Evolutionary conservation across 2,329 filamentous ascomycete genomes (phyloP).

Genomic region (Acrocalymma vagum): DNA sequence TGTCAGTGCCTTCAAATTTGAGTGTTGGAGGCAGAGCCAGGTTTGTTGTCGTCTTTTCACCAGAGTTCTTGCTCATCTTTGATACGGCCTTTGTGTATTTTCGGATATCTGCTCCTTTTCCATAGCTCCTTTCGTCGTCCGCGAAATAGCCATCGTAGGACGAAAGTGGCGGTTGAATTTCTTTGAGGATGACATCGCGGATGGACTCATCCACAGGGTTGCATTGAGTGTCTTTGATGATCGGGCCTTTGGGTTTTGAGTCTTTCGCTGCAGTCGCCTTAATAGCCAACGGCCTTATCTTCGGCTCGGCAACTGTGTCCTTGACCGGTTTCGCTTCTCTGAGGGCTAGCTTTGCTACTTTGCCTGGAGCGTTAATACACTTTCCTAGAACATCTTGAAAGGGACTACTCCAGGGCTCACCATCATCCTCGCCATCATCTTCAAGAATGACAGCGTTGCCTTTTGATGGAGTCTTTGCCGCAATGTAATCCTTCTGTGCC

Average conservation of each 20-base stretch:
- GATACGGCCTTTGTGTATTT: constrained; percentile 76
- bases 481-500: constrained; percentile 66
- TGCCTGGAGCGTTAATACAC: constrained; percentile 50
- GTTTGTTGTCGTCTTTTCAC: constrained; percentile 69
- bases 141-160: constrained; percentile 84
- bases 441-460: constrained; percentile 50
- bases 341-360: constrained; percentile 61
- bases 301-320: constrained; percentile 27
- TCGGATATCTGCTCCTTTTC: constrained; percentile 78
- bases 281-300: constrained; percentile 26
- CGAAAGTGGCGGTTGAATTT: constrained; percentile 75
- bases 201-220: constrained; percentile 87
- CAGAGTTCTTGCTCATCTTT: constrained; percentile 63
- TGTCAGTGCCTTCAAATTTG: constrained; percentile 69
- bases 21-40: constrained; percentile 70
- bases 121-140: constrained; percentile 69
- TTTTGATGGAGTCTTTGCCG: constrained; percentile 78
- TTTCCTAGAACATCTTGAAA: constrained; percentile 70
- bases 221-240: constrained; percentile 84
- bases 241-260: constrained; percentile 67
- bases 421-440: constrained; percentile 48
- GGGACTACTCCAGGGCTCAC: constrained; percentile 72
- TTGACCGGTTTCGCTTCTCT: constrained; percentile 50
- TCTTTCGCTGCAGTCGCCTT: constrained; percentile 50
- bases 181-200: constrained; percentile 76